Percentiles rank a stretch among this genome's conserved stretches.
These are phyloP conservation scores for Agrocybe chaxingu DNA, from an alignment of 768 basidiomycete genomes.

Conservation along the genomic window DNA sequence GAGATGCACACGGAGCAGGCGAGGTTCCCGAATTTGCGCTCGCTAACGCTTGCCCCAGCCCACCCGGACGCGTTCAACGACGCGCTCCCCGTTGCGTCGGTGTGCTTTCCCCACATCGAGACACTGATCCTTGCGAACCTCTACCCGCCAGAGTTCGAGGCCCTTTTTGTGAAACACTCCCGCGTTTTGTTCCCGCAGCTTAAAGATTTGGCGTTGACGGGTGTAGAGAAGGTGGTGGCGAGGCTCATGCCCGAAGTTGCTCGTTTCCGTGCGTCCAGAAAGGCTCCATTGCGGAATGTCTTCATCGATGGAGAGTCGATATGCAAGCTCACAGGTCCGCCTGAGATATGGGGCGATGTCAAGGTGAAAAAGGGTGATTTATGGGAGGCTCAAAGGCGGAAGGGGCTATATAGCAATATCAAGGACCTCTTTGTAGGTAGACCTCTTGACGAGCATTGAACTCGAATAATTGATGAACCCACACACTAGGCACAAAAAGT, in stretches of 20 bases:
- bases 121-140: slow-evolving; percentile 3
- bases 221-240: not conserved
- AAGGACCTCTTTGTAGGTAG: slow-evolving; percentile 8
- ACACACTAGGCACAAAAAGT: too few species aligned
- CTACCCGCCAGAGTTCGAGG: not conserved
- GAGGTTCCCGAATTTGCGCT: not conserved
- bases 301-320: too few species aligned
- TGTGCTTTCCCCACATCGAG: slow-evolving; percentile 8
- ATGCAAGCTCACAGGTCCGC: too few species aligned
- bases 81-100: not conserved
- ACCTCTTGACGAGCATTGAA: slow-evolving; percentile 1
- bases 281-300: too few species aligned
- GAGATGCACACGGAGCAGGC: too few species aligned
- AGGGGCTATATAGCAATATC: not conserved
- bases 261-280: too few species aligned
- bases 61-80: slow-evolving; percentile 1
- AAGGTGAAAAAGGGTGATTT: slow-evolving; percentile 2
- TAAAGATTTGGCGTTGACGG: slow-evolving; percentile 1
- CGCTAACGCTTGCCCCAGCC: slow-evolving; percentile 8
- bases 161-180: not conserved
- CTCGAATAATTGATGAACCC: too few species aligned
- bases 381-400: slow-evolving; percentile 5
- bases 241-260: too few species aligned
- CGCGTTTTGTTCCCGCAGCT: slow-evolving; percentile 1
- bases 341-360: not conserved